Evolutionary conservation across 768 basidiomycete genomes (phyloP).

Genomic region (Lactarius evosmus): DNA sequence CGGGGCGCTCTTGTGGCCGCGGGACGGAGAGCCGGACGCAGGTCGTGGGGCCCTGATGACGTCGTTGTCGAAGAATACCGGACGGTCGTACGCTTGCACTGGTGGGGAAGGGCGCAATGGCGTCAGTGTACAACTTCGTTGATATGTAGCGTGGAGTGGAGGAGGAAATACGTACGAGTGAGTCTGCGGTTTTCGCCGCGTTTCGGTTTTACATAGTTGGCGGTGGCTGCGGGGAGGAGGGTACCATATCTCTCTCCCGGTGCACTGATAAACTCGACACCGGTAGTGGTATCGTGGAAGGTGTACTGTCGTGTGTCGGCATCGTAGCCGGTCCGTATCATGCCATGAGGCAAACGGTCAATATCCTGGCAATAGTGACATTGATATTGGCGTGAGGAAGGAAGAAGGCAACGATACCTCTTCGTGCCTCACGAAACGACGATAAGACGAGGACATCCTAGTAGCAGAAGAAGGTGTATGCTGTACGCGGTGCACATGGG

Average conservation of each 20-base stretch:
- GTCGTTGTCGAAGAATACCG: conserved; percentile 20
- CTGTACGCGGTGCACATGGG: not conserved
- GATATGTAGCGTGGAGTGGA: not conserved
- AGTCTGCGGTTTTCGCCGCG: conserved; percentile 12
- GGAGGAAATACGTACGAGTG: conserved; percentile 14
- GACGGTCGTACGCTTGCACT: conserved; percentile 24
- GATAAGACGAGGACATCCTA: conserved; percentile 8
- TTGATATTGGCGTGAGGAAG: not conserved
- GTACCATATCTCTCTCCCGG: conserved; percentile 23
- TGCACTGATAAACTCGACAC: conserved; percentile 7
- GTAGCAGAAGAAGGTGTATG: not conserved
- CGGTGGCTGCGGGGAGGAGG: conserved; percentile 17
- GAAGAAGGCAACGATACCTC: not conserved
- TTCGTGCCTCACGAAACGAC: conserved; percentile 7
- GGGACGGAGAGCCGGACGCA: not conserved
- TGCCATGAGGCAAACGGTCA: conserved; percentile 19
- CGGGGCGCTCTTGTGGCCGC: not conserved
- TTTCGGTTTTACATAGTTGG: not conserved
- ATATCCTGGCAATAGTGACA: conserved; percentile 11
- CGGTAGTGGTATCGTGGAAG: conserved; percentile 14
- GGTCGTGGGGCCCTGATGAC: not conserved
- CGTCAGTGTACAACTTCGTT: not conserved
- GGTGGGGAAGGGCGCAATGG: not conserved
- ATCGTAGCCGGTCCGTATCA: conserved; percentile 24
- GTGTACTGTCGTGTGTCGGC: conserved; percentile 21